These are phyloP conservation scores for Dacryopinax primogenitus DNA, from an alignment of 768 basidiomycete species.

Conservation along the genomic window DNA sequence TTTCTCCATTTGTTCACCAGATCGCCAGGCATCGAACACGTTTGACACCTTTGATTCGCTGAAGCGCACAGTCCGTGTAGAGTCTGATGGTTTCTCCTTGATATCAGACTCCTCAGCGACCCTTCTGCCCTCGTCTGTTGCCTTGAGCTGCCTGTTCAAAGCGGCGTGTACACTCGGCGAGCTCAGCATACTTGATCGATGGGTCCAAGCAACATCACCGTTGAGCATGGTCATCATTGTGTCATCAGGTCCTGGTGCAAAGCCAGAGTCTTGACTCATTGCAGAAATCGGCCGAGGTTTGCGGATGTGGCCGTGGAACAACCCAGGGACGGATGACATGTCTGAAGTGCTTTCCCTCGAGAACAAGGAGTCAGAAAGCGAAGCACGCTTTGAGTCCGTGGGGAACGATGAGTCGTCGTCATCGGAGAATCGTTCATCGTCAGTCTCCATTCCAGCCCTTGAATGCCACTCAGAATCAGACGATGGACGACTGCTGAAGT, in stretches of 20 bases:
- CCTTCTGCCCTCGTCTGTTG: neutral
- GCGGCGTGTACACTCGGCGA: neutral
- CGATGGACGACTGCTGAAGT: neutral
- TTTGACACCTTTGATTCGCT: neutral
- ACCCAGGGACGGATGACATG: neutral
- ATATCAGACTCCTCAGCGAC: neutral
- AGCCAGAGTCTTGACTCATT: neutral
- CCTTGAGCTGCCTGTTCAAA: neutral
- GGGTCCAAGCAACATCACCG: neutral
- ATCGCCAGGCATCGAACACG: neutral
- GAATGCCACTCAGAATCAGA: neutral
- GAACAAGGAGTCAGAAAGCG: neutral
- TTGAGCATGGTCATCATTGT: conserved; percentile 3
- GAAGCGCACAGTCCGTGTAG: neutral
- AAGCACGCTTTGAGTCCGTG: neutral
- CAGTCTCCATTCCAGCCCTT: neutral
- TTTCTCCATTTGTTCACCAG: neutral
- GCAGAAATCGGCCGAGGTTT: neutral
- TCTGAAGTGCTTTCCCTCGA: neutral
- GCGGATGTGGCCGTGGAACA: neutral
- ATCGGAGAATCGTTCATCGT: neutral
- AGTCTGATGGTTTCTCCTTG: neutral
- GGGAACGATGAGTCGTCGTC: neutral
- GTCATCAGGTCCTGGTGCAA: neutral
- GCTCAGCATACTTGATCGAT: neutral